Conservation (phyloP, 768 basidiomycete species). For the Kwoniella sp. region DNA sequence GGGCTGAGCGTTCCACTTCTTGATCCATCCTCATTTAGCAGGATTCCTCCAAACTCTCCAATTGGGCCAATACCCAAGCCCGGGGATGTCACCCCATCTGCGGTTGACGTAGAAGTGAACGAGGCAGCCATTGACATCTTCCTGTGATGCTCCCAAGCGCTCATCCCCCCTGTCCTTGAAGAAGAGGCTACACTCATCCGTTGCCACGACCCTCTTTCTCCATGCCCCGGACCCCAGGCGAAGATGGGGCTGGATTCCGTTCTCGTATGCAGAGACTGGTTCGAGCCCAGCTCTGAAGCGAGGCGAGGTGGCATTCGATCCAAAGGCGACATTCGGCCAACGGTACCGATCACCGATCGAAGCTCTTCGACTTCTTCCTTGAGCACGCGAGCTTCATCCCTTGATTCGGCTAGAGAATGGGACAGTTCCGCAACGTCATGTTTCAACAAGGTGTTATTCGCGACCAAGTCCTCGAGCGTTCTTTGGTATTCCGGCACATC, state of each 20-base stretch:
- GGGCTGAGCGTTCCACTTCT: constrained; percentile 32
- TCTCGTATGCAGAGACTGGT: constrained; percentile 28
- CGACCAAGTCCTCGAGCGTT: constrained; percentile 82
- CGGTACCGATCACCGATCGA: constrained; percentile 59
- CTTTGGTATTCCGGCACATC: constrained; percentile 48
- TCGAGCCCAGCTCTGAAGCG: constrained; percentile 31
- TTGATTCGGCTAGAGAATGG: constrained; percentile 69
- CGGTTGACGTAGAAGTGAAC: constrained; percentile 34
- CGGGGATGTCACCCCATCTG: constrained; percentile 30
- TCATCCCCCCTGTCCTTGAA: constrained; percentile 26
- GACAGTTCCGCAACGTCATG: constrained; percentile 80
- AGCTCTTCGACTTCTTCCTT: constrained; percentile 78
- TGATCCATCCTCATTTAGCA: constrained; percentile 23
- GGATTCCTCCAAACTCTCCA: constrained; percentile 40
- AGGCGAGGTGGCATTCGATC: constrained; percentile 19
- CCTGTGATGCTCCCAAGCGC: constrained; percentile 45
- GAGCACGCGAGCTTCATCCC: constrained; percentile 71
- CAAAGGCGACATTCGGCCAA: constrained; percentile 32
- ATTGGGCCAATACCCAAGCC: constrained; percentile 47
- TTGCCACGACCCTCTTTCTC: constrained; percentile 29
- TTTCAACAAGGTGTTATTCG: constrained; percentile 79
- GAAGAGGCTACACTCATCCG: constrained; percentile 32
- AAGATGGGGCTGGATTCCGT: constrained; percentile 43
- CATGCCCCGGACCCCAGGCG: constrained; percentile 5
- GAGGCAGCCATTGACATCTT: constrained; percentile 42